These are phyloP conservation scores for Lachnellula occidentalis DNA, from an alignment of 2,329 filamentous ascomycete species.

Conservation along the genomic window DNA sequence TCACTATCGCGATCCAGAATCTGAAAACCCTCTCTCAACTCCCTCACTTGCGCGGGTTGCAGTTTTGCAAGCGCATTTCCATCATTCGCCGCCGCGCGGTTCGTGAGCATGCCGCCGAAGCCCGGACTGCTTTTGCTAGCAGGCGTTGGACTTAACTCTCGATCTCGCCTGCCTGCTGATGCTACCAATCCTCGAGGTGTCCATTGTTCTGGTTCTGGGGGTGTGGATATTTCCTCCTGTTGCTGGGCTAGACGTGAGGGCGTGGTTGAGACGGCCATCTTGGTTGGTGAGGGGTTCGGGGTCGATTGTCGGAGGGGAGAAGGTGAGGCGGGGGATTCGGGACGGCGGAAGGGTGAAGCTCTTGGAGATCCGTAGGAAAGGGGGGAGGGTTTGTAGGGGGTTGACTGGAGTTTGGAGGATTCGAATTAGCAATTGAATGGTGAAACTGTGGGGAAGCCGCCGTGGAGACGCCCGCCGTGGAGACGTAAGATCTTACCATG, in stretches of 20 bases:
- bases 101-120: slow-evolving; percentile 25
- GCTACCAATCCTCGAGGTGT: slow-evolving; percentile 30
- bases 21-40: slow-evolving; percentile 87
- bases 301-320: slow-evolving; percentile 57
- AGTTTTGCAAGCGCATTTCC: slow-evolving; percentile 61
- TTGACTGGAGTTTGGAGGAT: slow-evolving; percentile 21
- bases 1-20: slow-evolving; percentile 88
- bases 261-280: slow-evolving; percentile 38
- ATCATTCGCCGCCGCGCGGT: slow-evolving; percentile 17
- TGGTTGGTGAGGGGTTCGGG: slow-evolving; percentile 53
- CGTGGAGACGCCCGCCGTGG: slow-evolving; percentile 16
- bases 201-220: slow-evolving; percentile 29
- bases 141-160: slow-evolving; percentile 29
- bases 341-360: slow-evolving; percentile 57
- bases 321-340: slow-evolving; percentile 60
- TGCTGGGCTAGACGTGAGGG: slow-evolving; percentile 38
- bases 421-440: background rate
- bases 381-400: slow-evolving; percentile 64
- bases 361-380: slow-evolving; percentile 68
- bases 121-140: slow-evolving; percentile 22
- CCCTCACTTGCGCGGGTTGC: slow-evolving; percentile 75
- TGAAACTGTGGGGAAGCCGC: slow-evolving; percentile 15
- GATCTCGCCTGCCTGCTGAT: slow-evolving; percentile 29
- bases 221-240: slow-evolving; percentile 37
- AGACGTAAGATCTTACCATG: slow-evolving; percentile 7